Evolutionary conservation across 1,139 yeast species (phyloP), one percentile per base, ranked within the genome.

Genomic region (Taphrina communis): DNA sequence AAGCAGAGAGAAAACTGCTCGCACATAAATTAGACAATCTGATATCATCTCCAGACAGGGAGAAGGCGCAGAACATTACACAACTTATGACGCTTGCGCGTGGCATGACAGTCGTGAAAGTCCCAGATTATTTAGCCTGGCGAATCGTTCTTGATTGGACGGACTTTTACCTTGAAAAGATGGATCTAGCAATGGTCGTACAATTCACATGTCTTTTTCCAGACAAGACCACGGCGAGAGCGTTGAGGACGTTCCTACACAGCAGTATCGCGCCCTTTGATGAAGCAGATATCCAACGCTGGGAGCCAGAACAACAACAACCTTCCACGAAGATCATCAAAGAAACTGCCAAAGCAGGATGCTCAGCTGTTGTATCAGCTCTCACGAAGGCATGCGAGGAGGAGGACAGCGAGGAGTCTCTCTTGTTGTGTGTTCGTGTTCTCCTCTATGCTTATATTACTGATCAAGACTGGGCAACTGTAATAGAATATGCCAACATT

Each of bases 71-170:
- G 19, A 70, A 70, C 3, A 76, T 79, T n/a, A 73, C 73, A 1
- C 82, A 84, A 55, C 80, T 91, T 3, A 80, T 80, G 65, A 85
- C 84, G 12, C 82, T 86, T 82, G 85, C 87, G 0, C 88, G 86
- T 25, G 96, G 89, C 51, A 85, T 93, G 87, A 86, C 92, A 2
- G 78, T 88, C 38, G 85, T 94, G 14, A 83, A 85, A 53, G 84
- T 87, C 17, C 82, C 83, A 0, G 86, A 87, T 36, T 79, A 84
- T 39, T 80, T 84, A 52, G 91, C 94, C 0, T 94, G 97, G 96
- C 82, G 84, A 63, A 76, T 88, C 14, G 86, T 86, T 73, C 85
- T 92, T 73, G 97, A 94, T 74, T 89, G 94, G 88, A 73, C 79
- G 46, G 97, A 94, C 76, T 83, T 82, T 2, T 79, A 81, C 9